A percentile compares a stretch with the other conserved stretches of the same genome.
Conservation (phyloP, 2,329 filamentous ascomycete genomes). For the Aureobasidium musti region DNA sequence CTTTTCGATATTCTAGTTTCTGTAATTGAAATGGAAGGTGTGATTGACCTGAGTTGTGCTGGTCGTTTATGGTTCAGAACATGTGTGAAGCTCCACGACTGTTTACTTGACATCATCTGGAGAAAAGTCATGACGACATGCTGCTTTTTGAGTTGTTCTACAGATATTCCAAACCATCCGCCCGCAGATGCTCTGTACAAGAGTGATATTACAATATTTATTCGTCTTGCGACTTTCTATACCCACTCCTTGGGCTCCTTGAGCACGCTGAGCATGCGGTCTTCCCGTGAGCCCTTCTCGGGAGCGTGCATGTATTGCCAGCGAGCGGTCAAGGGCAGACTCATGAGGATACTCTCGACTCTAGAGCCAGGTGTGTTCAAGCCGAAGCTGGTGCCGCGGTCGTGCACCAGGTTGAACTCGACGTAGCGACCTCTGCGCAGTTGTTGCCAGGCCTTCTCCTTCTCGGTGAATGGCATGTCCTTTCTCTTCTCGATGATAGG, state of each 20-base stretch:
- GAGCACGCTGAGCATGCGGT: slow-evolving; percentile 72
- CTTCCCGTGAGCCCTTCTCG: slow-evolving; percentile 72
- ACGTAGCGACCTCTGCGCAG: slow-evolving; percentile 92
- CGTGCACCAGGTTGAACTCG: slow-evolving; percentile 97
- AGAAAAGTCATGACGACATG: slow-evolving; percentile 25
- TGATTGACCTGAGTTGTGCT: not conserved
- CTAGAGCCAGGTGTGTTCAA: slow-evolving; percentile 88
- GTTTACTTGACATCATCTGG: slow-evolving; percentile 16
- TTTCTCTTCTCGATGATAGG: slow-evolving; percentile 87
- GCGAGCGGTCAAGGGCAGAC: slow-evolving; percentile 83
- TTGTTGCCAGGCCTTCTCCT: slow-evolving; percentile 96
- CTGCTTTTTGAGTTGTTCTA: slow-evolving; percentile 7
- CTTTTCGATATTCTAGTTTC: not conserved
- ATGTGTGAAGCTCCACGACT: slow-evolving; percentile 1
- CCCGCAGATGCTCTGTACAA: slow-evolving; percentile 27
- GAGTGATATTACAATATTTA: slow-evolving; percentile 7
- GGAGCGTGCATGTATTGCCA: slow-evolving; percentile 97
- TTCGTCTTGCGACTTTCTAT: slow-evolving; percentile 36
- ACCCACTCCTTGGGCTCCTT: slow-evolving; percentile 65
- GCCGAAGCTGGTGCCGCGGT: slow-evolving; percentile 91
- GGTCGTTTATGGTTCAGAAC: not conserved
- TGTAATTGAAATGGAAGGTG: not conserved
- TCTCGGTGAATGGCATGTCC: slow-evolving; percentile 83
- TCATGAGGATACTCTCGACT: slow-evolving; percentile 98
- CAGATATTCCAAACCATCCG: slow-evolving; percentile 21